Evolutionary conservation across 2,329 filamentous ascomycete genomes (phyloP), one percentile per base, ranked within the genome.

Genomic region (Dendryphion nanum): DNA sequence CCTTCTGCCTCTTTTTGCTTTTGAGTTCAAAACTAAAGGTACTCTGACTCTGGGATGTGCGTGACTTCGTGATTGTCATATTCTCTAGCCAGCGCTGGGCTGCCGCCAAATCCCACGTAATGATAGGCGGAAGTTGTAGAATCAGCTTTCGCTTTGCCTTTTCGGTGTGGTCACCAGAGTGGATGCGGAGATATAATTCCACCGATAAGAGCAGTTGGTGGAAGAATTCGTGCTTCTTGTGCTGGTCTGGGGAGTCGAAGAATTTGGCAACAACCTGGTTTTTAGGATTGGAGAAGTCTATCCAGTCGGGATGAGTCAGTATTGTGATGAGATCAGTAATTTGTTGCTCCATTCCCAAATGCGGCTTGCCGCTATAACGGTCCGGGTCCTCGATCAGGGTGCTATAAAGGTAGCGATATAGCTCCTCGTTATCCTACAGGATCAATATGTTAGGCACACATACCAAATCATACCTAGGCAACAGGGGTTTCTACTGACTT

Each of bases 241-340:
- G 65, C 31, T 75, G 69, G 48, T 83, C 81, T 14, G 71, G 69
- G 23, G 74, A 70, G 39, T 74, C 82, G 42, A 89, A 84, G 63
- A 84, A 88, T 37, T 82, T 80, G 3, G 85, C 85, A 17, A 83
- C 79, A 16, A 88, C 81, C 54, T 89, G 85, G 52, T 88, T 86
- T 53, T 78, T 78, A 4, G 77, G 77, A 23, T 74, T 71, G 18
- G 82, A 84, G 51, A 88, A 86, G 61, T 89, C 84, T 47, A 85
- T 81, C 85, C 85, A 89, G 40, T 80, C 75, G 0, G 77, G 73
- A n/a, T 82, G 74, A 1, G 82, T 83, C 8, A 89, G 68, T 1
- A 84, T 82, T 48, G 80, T 74, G 39, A 88, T 81, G 16, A 89
- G 72, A 57, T 89, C 84, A 19, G 75, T 79, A 42, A 89, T 88